phyloP scores from a whole-genome alignment of 2,329 filamentous ascomycete genomes.

The Penicillium sp. region DNA sequence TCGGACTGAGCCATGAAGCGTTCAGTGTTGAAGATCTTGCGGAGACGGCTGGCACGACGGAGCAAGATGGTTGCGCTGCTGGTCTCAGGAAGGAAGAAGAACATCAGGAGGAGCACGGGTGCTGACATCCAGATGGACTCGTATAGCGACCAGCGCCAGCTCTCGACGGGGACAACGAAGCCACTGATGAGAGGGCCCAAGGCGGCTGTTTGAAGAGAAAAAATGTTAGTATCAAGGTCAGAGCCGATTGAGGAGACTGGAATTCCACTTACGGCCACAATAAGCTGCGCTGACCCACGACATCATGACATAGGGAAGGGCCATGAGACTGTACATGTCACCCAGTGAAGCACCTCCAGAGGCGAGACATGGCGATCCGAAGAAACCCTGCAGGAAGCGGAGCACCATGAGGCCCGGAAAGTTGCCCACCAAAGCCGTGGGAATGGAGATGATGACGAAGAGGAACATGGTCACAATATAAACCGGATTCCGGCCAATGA shows the following conservation, averaged over 20 bases:
- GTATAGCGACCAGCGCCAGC: constrained; percentile 63
- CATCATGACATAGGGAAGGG: constrained; percentile 63
- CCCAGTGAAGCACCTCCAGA: constrained; percentile 55
- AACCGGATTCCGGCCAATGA: constrained; percentile 68
- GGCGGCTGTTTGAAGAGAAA: constrained; percentile 42
- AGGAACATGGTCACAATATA: constrained; percentile 70
- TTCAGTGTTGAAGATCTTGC: constrained; percentile 61
- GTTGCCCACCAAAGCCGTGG: constrained; percentile 65
- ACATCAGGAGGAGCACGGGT: constrained; percentile 63
- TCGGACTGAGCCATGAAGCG: constrained; percentile 65
- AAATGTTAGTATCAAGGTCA: constrained; percentile 8
- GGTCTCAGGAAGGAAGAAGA: constrained; percentile 68
- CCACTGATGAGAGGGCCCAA: constrained; percentile 66
- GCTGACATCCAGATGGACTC: constrained; percentile 65
- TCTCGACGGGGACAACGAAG: constrained; percentile 56
- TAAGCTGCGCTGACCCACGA: constrained; percentile 57
- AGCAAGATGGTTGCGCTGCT: constrained; percentile 64
- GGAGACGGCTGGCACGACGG: constrained; percentile 63
- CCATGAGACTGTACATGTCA: constrained; percentile 57
- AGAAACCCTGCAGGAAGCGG: constrained; percentile 68
- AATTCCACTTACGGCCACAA: constrained; percentile 44
- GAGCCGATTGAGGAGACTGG: background rate
- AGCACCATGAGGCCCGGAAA: constrained; percentile 67
- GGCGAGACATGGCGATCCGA: constrained; percentile 67
- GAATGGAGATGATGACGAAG: constrained; percentile 69